These are phyloP conservation scores for Polyporus tsugae DNA, from an alignment of 1,284 basidiomycete species.

Conservation along the genomic window DNA sequence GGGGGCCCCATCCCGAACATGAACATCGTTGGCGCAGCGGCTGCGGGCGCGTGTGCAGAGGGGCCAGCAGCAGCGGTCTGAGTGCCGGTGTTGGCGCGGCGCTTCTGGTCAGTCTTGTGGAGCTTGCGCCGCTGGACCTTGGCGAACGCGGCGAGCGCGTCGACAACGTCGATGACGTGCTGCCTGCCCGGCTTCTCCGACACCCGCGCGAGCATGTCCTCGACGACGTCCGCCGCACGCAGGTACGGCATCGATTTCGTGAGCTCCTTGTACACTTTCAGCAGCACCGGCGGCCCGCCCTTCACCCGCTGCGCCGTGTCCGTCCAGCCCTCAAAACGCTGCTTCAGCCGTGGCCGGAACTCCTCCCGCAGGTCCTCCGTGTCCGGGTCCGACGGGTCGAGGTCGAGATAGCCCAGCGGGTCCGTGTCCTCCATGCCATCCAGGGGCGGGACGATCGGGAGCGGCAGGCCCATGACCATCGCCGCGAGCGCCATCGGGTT, in stretches of 20 bases:
- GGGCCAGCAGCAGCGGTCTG: constrained; percentile 4
- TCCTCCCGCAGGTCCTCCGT: constrained; percentile 66
- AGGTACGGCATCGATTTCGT: constrained; percentile 64
- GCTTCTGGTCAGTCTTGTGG: constrained; percentile 27
- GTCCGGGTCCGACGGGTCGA: constrained; percentile 62
- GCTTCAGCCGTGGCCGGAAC: constrained; percentile 62
- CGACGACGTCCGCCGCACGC: constrained; percentile 55
- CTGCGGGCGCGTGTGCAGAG: neutral
- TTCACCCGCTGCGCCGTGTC: constrained; percentile 47
- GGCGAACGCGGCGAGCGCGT: constrained; percentile 55
- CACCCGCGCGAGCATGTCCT: constrained; percentile 61
- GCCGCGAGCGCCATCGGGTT: constrained; percentile 69
- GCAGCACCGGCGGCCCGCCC: constrained; percentile 46
- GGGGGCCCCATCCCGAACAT: constrained; percentile 1
- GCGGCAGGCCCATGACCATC: constrained; percentile 72
- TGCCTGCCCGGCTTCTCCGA: constrained; percentile 59
- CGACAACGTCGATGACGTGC: constrained; percentile 60
- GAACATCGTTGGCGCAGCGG: constrained; percentile 8
- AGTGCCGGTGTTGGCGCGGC: constrained; percentile 20
- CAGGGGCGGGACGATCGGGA: constrained; percentile 49
- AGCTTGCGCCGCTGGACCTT: constrained; percentile 53
- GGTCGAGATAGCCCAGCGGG: constrained; percentile 57
- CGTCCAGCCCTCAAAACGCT: constrained; percentile 64
- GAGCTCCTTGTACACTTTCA: constrained; percentile 52
- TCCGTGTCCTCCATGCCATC: constrained; percentile 51